These are phyloP conservation scores for Orbilia quercus DNA, from an alignment of 2,329 filamentous ascomycete species.

Conservation along the genomic window DNA sequence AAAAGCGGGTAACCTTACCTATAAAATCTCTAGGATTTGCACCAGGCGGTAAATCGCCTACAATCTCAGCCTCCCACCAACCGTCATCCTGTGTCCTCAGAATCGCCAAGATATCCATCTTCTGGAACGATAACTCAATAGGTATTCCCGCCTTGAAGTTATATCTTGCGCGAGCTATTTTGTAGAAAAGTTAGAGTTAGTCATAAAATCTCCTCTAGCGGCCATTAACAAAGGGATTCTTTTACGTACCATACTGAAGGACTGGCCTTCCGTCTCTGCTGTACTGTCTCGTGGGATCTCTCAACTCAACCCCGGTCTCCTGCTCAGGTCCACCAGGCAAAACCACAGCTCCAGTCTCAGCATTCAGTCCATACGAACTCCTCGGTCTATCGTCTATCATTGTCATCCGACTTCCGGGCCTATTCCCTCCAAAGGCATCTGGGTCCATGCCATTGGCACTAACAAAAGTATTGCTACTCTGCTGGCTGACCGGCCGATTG, in stretches of 20 bases:
- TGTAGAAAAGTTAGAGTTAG: conserved; percentile 57
- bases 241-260: conserved; percentile 87
- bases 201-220: not conserved
- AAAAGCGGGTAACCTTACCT: conserved; percentile 21
- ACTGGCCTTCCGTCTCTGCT: conserved; percentile 88
- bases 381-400: conserved; percentile 40
- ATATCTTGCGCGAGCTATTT: conserved; percentile 87
- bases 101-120: conserved; percentile 88
- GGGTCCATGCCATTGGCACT: conserved; percentile 47
- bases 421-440: conserved; percentile 18
- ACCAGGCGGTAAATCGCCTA: conserved; percentile 65
- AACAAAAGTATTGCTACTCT: conserved; percentile 56
- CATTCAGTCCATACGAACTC: conserved; percentile 49
- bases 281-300: conserved; percentile 82
- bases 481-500: conserved; percentile 53
- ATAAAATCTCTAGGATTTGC: conserved; percentile 51
- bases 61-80: conserved; percentile 98
- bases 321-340: conserved; percentile 66
- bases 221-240: conserved; percentile 1
- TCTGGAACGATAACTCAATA: conserved; percentile 75
- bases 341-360: conserved; percentile 63
- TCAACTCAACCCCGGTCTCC: conserved; percentile 75
- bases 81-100: conserved; percentile 94
- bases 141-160: conserved; percentile 81
- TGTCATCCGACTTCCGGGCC: conserved; percentile 48